Conservation (phyloP, 2,329 filamentous ascomycete genomes). For the Penicillium sp. region DNA sequence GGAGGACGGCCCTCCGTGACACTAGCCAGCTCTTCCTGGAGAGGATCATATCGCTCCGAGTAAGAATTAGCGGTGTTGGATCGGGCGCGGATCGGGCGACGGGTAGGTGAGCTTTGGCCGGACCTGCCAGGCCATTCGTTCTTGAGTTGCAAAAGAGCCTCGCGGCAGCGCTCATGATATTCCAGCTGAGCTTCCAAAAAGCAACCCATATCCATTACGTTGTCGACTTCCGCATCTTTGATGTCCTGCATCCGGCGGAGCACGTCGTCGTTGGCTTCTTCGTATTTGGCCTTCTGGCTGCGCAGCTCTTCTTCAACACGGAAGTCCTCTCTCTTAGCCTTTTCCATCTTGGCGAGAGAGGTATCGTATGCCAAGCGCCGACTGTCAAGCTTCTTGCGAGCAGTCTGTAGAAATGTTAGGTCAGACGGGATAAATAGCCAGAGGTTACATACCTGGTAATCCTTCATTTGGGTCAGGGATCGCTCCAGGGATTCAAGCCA, state of each 20-base stretch:
- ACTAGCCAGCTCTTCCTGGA: constrained; percentile 55
- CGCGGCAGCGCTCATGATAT: constrained; percentile 86
- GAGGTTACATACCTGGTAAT: constrained; percentile 72
- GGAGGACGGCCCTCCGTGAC: constrained; percentile 51
- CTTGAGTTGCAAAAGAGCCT: constrained; percentile 71
- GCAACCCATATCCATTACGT: constrained; percentile 70
- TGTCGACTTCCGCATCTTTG: constrained; percentile 84
- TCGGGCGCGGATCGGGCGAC: constrained; percentile 53
- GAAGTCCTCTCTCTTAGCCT: constrained; percentile 91
- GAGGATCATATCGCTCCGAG: constrained; percentile 57
- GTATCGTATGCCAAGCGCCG: constrained; percentile 88
- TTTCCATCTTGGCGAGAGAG: constrained; percentile 84
- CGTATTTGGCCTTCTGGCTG: constrained; percentile 89
- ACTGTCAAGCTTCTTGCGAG: constrained; percentile 91
- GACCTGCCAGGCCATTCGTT: constrained; percentile 65
- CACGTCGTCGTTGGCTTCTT: constrained; percentile 91
- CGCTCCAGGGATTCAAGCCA: constrained; percentile 93
- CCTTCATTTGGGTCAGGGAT: constrained; percentile 91
- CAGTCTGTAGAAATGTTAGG: constrained; percentile 49
- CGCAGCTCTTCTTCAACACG: constrained; percentile 89
- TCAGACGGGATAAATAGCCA: background rate
- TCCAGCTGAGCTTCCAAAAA: constrained; percentile 88
- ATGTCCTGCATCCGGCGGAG: constrained; percentile 92
- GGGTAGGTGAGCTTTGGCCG: constrained; percentile 29
- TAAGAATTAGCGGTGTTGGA: constrained; percentile 65